These are phyloP conservation scores for Aspergillus japonicus DNA, from an alignment of 2,329 filamentous ascomycete genomes.

Conservation along the genomic window DNA sequence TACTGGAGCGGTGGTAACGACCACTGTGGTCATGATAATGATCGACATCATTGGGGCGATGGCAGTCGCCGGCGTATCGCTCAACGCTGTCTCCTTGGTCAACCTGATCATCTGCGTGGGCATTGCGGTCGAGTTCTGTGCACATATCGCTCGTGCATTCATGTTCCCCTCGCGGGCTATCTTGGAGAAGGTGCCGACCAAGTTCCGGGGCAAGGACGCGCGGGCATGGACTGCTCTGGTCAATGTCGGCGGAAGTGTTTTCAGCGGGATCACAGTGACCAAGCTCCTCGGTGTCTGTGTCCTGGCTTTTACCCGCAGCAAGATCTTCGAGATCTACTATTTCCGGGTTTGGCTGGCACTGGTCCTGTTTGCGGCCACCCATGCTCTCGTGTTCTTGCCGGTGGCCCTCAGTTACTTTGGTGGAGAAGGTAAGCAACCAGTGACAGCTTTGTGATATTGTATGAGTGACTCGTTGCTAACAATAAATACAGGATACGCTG, in stretches of 20 bases:
- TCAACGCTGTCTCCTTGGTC: slow-evolving; percentile 93
- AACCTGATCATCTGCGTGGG: slow-evolving; percentile 97
- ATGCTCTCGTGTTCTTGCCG: slow-evolving; percentile 87
- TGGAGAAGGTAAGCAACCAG: slow-evolving; percentile 61
- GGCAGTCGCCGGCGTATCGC: slow-evolving; percentile 80
- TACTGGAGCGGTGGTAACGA: slow-evolving; percentile 78
- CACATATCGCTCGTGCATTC: slow-evolving; percentile 92
- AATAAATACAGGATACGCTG: slow-evolving; percentile 65
- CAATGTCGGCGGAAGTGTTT: slow-evolving; percentile 91
- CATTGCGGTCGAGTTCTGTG: slow-evolving; percentile 95
- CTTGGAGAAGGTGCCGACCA: slow-evolving; percentile 74
- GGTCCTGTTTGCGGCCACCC: slow-evolving; percentile 81
- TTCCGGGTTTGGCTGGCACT: slow-evolving; percentile 95
- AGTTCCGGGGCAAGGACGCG: slow-evolving; percentile 78
- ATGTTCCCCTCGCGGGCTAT: slow-evolving; percentile 84
- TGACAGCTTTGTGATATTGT: background rate
- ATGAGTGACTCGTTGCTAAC: slow-evolving; percentile 15
- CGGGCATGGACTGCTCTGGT: slow-evolving; percentile 90
- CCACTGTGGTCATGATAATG: slow-evolving; percentile 89
- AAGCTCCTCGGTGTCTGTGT: slow-evolving; percentile 91
- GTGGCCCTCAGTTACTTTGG: slow-evolving; percentile 84
- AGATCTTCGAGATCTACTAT: slow-evolving; percentile 99
- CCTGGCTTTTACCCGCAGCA: slow-evolving; percentile 89
- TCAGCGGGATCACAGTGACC: slow-evolving; percentile 93
- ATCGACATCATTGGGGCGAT: slow-evolving; percentile 94